Conservation (phyloP, 2,329 filamentous ascomycete species). For the Arthrinium phaeospermum region DNA sequence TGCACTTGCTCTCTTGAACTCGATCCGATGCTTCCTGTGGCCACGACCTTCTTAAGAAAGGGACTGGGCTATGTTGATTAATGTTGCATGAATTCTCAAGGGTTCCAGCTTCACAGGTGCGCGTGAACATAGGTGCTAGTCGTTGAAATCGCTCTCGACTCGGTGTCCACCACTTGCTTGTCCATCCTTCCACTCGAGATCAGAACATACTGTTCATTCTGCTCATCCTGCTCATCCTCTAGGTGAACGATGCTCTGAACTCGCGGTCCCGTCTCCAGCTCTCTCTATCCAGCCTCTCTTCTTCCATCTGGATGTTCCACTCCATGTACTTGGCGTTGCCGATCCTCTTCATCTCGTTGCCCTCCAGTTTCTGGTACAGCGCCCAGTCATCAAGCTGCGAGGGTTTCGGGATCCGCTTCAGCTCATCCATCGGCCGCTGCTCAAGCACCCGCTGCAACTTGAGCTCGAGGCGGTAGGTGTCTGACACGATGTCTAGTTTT, state of each 20-base stretch:
- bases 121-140: background rate
- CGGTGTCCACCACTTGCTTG: background rate
- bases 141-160: background rate
- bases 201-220: background rate
- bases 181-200: background rate
- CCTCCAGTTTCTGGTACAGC: conserved; percentile 54
- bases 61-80: background rate
- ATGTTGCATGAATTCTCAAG: background rate
- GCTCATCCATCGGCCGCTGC: conserved; percentile 49
- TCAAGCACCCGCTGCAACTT: conserved; percentile 50
- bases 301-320: conserved; percentile 43
- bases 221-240: conserved; percentile 10
- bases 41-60: background rate
- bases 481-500: conserved; percentile 45
- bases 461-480: conserved; percentile 51
- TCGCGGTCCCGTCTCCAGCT: conserved; percentile 34
- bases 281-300: conserved; percentile 22
- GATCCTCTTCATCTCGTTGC: conserved; percentile 45
- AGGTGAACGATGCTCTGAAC: conserved; percentile 29
- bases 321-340: conserved; percentile 46
- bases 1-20: background rate
- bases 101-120: background rate
- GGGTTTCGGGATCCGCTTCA: conserved; percentile 54
- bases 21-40: background rate
- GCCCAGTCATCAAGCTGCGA: conserved; percentile 64